Evolutionary conservation across 306 rosid species (phyloP), one percentile per base, ranked within the genome.

Genomic region (Corylus americana): DNA sequence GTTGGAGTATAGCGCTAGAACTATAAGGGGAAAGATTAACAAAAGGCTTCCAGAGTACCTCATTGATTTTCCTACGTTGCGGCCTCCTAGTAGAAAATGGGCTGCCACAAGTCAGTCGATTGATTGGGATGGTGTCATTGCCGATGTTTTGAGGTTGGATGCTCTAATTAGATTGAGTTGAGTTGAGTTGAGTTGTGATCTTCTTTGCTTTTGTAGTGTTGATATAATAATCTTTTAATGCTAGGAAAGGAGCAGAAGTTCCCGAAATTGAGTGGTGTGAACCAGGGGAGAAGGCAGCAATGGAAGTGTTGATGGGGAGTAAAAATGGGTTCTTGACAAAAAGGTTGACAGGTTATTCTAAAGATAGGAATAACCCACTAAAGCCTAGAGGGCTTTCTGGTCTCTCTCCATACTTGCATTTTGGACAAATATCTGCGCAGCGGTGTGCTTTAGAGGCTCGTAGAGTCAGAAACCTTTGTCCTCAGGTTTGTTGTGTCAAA

Each of bases 361-460:
- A 54, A 0, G 97, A 92, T 76, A 85, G 97, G 71, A 91, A 89
- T 64, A 89, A 95, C 78, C 97, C 98, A 0, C 78, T 88, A 80
- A 89, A 92, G 76, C 91, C 97, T 35, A 83, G 74, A 70, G 96
- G 87, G 2, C 86, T 95, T 75, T 95, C 98, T 62, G 94, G 98
- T 42, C 86, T 95, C 59, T 95, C 98, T 58, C 98, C 98, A 25
- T 92, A 95, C 85, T 79, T 94, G 88, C 98, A 94, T 86, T 92
- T 94, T 87, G 98, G 97, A 61, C 95, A 90, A 74, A 86, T 92
- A 85, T 94, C 97, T 50, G 90, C 97, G 5, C 97, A 94, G 79
- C 86, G 98, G 22, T 94, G 97, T 86, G 98, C 97, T 76, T 74
- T 94, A n/a, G 98, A 94, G 87, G 93, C 97, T 20, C 91, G 89